Evolutionary conservation across 2,329 filamentous ascomycete genomes (phyloP), one percentile per base, ranked within the genome.

Genomic region (Xylariomycetidae sp.): DNA sequence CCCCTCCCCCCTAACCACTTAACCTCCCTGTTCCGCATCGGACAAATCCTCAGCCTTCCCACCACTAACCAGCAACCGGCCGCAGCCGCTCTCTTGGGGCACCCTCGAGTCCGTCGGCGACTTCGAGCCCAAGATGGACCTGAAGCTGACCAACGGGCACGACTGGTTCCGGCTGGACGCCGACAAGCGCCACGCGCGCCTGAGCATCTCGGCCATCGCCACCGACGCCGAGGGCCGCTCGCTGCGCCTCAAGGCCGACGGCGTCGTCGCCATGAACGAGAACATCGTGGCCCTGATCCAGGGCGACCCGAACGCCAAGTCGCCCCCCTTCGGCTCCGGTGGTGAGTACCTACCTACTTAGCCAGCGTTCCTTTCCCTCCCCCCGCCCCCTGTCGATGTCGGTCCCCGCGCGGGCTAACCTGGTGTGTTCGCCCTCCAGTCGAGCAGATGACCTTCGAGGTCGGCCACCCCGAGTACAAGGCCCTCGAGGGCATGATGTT

Each of bases 71-170:
- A n/a, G n/a, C n/a, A n/a, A n/a, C n/a, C n/a, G n/a, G n/a, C n/a
- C 18, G 17, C 10, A 30, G 33, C 28, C 28, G 16, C 16, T 31
- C 6, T 7, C 16, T 23, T 15, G 20, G 10, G 34, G 34, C 13
- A 32, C 28, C 6, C 16, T 41, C 28, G 35, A 38, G 29, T 38
- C 35, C 18, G 32, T 41, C 22, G 39, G 35, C 32, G 29, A 32
- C 29, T 41, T 41, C 37, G 39, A 41, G 29, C 39, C 39, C 23
- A 41, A 35, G 35, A 22, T 38, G 28, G 33, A 38, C 27, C 29
- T 41, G 25, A 24, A 17, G n/a, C 22, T 41, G 29, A 38, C 18
- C 39, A 41, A 29, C 39, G 35, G 27, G 6, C 22, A 15, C 12
- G 39, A 41, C 20, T 38, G 16, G 17, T 41, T 41, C 35, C n/a